These are phyloP conservation scores for Bipolaris sorokiniana DNA, from an alignment of 2,329 filamentous ascomycete genomes.

Conservation along the genomic window DNA sequence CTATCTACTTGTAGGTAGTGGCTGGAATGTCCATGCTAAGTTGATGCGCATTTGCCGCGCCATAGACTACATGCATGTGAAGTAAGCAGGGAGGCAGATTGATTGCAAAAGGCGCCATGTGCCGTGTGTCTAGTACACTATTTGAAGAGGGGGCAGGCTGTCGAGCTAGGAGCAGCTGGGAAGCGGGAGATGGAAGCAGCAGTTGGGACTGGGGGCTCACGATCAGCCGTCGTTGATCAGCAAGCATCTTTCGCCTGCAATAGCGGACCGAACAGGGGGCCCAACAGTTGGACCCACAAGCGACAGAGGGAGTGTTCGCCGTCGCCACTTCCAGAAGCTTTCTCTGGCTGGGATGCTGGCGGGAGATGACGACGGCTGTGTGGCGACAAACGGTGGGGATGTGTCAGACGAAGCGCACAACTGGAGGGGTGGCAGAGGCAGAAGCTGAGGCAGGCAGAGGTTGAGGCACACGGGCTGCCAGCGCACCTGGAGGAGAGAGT, in stretches of 20 bases:
- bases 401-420: neutral
- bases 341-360: slow-evolving; percentile 15
- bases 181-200: too few relatives aligned
- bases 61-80: neutral
- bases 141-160: too few relatives aligned
- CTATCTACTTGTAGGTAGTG: neutral
- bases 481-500: neutral
- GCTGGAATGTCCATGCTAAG: too few relatives aligned
- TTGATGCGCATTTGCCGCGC: too few relatives aligned
- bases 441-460: neutral
- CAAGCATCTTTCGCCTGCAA: slow-evolving; percentile 10
- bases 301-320: slow-evolving; percentile 2
- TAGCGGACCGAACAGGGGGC: slow-evolving; percentile 21
- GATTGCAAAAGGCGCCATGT: neutral
- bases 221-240: slow-evolving; percentile 16
- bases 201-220: neutral
- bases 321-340: slow-evolving; percentile 26
- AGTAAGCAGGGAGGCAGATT: neutral
- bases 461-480: neutral
- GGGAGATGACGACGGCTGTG: slow-evolving; percentile 24
- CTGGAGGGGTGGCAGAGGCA: neutral
- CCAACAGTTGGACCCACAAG: slow-evolving; percentile 10
- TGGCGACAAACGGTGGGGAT: slow-evolving; percentile 14
- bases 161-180: too few relatives aligned
- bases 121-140: too few relatives aligned